Conservation (phyloP, 176 grass and related monocot species). For the Ensete glaucum region DNA sequence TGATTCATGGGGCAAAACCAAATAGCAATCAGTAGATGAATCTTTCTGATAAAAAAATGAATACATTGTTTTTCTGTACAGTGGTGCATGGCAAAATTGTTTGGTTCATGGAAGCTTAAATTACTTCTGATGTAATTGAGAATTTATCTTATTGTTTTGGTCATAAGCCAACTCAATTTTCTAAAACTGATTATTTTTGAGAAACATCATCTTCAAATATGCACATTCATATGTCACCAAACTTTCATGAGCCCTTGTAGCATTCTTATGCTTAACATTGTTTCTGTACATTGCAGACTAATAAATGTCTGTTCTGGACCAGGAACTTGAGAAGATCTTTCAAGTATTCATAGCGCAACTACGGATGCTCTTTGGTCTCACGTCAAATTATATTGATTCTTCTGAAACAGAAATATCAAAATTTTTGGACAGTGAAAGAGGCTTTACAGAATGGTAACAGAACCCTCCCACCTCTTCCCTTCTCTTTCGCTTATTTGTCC, state of each 20-base stretch:
- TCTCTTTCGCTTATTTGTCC: neutral
- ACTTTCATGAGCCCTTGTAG: neutral
- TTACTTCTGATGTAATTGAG: neutral
- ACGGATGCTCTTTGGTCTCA: slow-evolving; percentile 84
- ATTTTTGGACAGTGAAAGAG: slow-evolving; percentile 74
- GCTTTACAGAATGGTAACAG: slow-evolving; percentile 79
- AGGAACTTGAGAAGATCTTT: slow-evolving; percentile 79
- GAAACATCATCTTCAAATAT: neutral
- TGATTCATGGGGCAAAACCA: neutral
- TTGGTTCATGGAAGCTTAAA: neutral
- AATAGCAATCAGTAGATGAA: neutral
- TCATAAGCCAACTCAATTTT: neutral
- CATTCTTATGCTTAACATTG: neutral
- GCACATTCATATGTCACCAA: too few species aligned
- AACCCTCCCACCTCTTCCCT: neutral
- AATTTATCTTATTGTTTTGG: neutral
- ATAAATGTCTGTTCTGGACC: slow-evolving; percentile 33
- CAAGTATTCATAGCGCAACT: slow-evolving; percentile 87
- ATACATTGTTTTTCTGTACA: too few species aligned
- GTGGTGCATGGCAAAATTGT: neutral
- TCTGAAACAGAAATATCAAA: slow-evolving; percentile 30
- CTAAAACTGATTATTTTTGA: neutral
- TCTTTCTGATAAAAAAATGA: too few species aligned
- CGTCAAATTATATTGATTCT: slow-evolving; percentile 45
- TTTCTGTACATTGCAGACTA: slow-evolving; percentile 17